A percentile compares a stretch with the other conserved stretches of the same genome.
phyloP scores from a whole-genome alignment of 495 filamentous ascomycete genomes.

The Daldinia concentrica region DNA sequence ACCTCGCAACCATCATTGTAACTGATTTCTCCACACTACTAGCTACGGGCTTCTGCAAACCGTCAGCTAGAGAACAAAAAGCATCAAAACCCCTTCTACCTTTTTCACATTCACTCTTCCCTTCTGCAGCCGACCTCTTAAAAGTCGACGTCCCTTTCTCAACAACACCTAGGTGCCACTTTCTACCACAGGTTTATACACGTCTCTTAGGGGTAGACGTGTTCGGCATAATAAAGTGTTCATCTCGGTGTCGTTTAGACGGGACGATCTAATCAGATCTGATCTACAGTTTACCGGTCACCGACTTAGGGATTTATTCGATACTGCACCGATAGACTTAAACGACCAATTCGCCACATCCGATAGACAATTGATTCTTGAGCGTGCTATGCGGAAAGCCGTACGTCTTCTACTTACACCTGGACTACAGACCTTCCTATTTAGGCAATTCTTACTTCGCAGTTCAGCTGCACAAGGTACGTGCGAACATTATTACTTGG shows the following conservation, averaged over 20 bases:
- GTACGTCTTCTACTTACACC: conserved; percentile 10
- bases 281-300: background rate
- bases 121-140: conserved; percentile 25
- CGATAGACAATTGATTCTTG: conserved; percentile 15
- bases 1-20: conserved; percentile 36
- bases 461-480: conserved; percentile 27
- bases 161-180: conserved; percentile 34
- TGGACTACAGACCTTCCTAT: conserved; percentile 19
- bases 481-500: conserved; percentile 7
- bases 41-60: conserved; percentile 29
- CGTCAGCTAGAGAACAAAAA: conserved; percentile 41
- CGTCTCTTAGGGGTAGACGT: conserved; percentile 35
- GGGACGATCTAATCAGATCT: conserved; percentile 13
- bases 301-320: conserved; percentile 19
- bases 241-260: conserved; percentile 11
- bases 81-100: conserved; percentile 39
- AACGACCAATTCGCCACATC: conserved; percentile 2
- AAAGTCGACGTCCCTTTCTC: conserved; percentile 27
- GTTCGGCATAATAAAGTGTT: conserved; percentile 26
- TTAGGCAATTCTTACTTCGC: conserved; percentile 30
- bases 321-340: conserved; percentile 18
- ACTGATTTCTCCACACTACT: conserved; percentile 15
- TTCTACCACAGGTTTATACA: conserved; percentile 21
- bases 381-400: conserved; percentile 8
- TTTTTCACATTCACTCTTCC: conserved; percentile 22